Evolutionary conservation across 371 early-diverging fungal genomes (phyloP).

Genomic region (Rhizopus sp.): DNA sequence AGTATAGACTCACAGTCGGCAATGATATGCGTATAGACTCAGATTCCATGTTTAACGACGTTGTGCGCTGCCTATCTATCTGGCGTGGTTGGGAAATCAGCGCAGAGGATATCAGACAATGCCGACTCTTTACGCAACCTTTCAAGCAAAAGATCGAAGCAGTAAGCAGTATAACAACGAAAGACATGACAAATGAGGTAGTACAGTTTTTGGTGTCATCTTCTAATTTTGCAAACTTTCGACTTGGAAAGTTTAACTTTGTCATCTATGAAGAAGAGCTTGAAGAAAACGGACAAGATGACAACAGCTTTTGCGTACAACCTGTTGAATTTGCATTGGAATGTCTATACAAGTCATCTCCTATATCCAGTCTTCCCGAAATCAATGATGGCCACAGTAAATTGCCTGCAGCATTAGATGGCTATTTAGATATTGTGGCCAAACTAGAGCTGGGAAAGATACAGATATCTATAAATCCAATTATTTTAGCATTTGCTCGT

Average conservation of each 20-base stretch:
- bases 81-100: constrained; percentile 76
- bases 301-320: constrained; percentile 41
- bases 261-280: constrained; percentile 52
- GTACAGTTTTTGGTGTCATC: constrained; percentile 41
- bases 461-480: constrained; percentile 59
- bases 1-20: constrained; percentile 48
- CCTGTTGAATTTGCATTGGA: constrained; percentile 35
- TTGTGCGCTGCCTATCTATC: constrained; percentile 51
- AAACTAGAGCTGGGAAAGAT: constrained; percentile 53
- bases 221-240: constrained; percentile 38
- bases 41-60: constrained; percentile 51
- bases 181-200: constrained; percentile 24
- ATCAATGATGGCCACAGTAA: constrained; percentile 26
- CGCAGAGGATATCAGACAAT: constrained; percentile 39
- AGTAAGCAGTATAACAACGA: neutral
- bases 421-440: constrained; percentile 55
- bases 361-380: constrained; percentile 16
- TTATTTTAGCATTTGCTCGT: constrained; percentile 70
- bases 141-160: constrained; percentile 34
- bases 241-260: constrained; percentile 34
- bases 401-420: constrained; percentile 23
- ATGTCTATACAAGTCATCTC: constrained; percentile 34
- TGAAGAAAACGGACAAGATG: constrained; percentile 29
- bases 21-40: constrained; percentile 39
- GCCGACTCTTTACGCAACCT: constrained; percentile 57